phyloP scores from a whole-genome alignment of 192 early-diverging fungal species.

The Entophlyctis luteolus region DNA sequence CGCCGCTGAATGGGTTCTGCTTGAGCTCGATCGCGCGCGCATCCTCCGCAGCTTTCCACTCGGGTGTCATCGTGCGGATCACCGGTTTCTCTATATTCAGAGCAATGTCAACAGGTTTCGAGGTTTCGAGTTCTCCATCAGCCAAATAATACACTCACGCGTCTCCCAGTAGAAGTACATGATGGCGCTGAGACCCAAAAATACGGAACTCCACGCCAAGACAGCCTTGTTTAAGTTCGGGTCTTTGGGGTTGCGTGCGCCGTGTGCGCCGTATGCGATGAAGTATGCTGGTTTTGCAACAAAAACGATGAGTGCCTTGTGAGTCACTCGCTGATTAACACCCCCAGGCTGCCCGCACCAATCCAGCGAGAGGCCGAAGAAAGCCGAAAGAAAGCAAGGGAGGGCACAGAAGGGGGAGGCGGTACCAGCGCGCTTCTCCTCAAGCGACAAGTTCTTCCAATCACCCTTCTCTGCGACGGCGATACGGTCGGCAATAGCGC shows the following conservation, averaged over 20 bases:
- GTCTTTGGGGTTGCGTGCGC: slow-evolving; percentile 73
- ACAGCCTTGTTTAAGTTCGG: slow-evolving; percentile 68
- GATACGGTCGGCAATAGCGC: slow-evolving; percentile 72
- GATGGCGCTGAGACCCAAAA: slow-evolving; percentile 60
- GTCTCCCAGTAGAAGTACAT: slow-evolving; percentile 38
- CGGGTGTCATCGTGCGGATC: slow-evolving; percentile 35
- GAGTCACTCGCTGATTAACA: slow-evolving; percentile 1
- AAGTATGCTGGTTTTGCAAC: slow-evolving; percentile 65
- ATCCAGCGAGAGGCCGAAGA: neutral
- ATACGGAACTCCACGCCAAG: slow-evolving; percentile 37
- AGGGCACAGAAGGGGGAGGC: slow-evolving; percentile 5
- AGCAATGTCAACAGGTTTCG: neutral
- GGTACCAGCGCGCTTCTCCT: slow-evolving; percentile 93
- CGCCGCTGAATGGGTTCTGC: slow-evolving; percentile 48
- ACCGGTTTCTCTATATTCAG: slow-evolving; percentile 32
- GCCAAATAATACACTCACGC: slow-evolving; percentile 8
- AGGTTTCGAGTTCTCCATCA: too few species aligned
- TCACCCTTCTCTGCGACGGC: slow-evolving; percentile 87
- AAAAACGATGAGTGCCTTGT: neutral
- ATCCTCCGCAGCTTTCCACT: slow-evolving; percentile 47
- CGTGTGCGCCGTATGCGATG: slow-evolving; percentile 93
- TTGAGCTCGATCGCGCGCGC: slow-evolving; percentile 39
- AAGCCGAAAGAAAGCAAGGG: neutral
- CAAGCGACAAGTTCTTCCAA: slow-evolving; percentile 88
- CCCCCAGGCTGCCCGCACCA: too few species aligned